phyloP scores from a whole-genome alignment of 441 rosid species.

The Erodium texanum region DNA sequence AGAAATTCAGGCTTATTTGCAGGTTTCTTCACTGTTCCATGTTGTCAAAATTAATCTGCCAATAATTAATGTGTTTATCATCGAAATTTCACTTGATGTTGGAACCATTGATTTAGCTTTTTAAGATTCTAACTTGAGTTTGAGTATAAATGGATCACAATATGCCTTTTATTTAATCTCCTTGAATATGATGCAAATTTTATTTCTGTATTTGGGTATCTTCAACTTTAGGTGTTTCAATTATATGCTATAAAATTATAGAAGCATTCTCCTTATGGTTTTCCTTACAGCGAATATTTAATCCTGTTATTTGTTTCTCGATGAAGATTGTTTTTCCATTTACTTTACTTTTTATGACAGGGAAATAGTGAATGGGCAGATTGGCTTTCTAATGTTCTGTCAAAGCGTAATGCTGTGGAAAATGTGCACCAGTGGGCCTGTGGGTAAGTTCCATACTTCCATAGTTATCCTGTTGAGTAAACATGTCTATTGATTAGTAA shows the following conservation, averaged over 20 bases:
- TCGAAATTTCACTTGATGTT: background rate
- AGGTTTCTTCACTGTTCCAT: constrained; percentile 38
- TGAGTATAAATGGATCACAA: background rate
- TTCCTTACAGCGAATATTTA: background rate
- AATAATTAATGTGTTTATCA: background rate
- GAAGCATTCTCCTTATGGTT: background rate
- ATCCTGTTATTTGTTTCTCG: constrained; percentile 7
- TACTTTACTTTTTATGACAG: constrained; percentile 32
- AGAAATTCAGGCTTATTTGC: constrained; percentile 57
- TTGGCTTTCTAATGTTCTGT: constrained; percentile 67
- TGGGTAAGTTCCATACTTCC: constrained; percentile 54
- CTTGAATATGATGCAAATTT: background rate
- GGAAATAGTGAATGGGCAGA: constrained; percentile 66
- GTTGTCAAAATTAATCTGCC: background rate
- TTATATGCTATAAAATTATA: background rate
- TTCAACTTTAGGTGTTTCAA: background rate
- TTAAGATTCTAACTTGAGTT: background rate
- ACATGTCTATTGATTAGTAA: background rate
- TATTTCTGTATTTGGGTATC: background rate
- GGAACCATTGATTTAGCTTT: background rate
- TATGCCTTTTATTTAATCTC: background rate
- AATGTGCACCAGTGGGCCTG: constrained; percentile 90
- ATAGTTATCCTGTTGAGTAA: background rate
- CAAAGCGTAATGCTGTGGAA: constrained; percentile 76
- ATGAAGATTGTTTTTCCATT: background rate